phyloP scores from a whole-genome alignment of 306 rosid genomes.

The Castanopsis chinensis region DNA sequence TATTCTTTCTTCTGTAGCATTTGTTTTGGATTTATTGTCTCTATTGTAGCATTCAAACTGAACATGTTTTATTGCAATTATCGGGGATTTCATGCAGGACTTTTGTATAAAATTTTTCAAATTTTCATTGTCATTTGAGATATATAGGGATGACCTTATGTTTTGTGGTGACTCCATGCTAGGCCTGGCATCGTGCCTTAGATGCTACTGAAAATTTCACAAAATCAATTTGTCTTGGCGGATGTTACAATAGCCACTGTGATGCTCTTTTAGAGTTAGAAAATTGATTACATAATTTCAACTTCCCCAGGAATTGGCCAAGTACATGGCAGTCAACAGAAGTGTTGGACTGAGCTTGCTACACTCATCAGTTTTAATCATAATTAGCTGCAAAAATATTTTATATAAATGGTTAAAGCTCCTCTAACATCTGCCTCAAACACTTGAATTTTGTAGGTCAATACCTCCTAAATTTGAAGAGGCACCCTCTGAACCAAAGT shows the following conservation, averaged over 20 bases:
- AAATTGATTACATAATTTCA: slow-evolving; percentile 14
- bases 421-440: slow-evolving; percentile 11
- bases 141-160: neutral
- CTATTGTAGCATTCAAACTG: no score
- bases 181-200: neutral
- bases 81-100: no score
- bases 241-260: neutral
- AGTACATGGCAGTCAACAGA: neutral
- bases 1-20: no score
- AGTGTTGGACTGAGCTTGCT: neutral
- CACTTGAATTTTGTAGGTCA: slow-evolving; percentile 41
- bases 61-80: no score
- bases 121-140: no score
- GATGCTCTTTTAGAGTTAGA: neutral
- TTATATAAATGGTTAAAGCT: slow-evolving; percentile 15
- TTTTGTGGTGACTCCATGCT: neutral
- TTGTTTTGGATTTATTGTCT: no score
- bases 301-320: neutral
- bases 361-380: slow-evolving; percentile 15
- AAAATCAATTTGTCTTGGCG: neutral
- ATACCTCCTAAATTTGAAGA: slow-evolving; percentile 38
- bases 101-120: no score
- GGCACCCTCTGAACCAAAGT: slow-evolving; percentile 31
- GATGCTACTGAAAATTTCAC: neutral
- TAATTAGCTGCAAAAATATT: slow-evolving; percentile 4